These are phyloP conservation scores for Pyropia yezoensis DNA, from an alignment of 23 red algal genomes.

Conservation along the genomic window DNA sequence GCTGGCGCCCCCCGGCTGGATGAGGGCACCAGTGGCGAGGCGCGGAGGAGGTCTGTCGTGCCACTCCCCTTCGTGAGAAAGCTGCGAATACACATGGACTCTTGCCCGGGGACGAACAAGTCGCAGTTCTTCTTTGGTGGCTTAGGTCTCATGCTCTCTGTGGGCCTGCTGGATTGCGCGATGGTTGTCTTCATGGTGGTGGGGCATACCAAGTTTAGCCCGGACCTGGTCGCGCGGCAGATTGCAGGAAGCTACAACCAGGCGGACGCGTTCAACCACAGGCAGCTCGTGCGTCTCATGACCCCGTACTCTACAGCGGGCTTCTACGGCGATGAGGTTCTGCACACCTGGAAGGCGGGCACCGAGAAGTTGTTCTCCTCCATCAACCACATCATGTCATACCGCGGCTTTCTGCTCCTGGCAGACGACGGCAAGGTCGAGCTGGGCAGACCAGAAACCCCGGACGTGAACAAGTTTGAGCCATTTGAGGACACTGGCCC, in stretches of 20 bases:
- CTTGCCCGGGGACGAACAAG: neutral
- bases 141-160: neutral
- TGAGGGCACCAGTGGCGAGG: too few relatives aligned
- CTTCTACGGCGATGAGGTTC: neutral
- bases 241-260: neutral
- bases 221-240: neutral
- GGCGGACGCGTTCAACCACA: neutral
- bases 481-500: neutral
- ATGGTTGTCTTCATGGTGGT: neutral
- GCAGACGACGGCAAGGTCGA: neutral
- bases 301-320: neutral
- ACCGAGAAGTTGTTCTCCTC: neutral
- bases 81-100: neutral
- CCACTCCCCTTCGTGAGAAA: neutral
- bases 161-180: neutral
- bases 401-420: neutral
- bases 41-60: too few relatives aligned
- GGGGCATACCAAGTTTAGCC: neutral
- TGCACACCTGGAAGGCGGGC: neutral
- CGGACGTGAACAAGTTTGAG: neutral
- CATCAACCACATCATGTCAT: neutral
- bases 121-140: neutral
- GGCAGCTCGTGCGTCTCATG: neutral
- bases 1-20: too few relatives aligned
- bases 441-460: neutral